Percentiles rank a stretch among this genome's conserved stretches.
Conservation (phyloP, 2,329 filamentous ascomycete species). For the Colletotrichum salicis region DNA sequence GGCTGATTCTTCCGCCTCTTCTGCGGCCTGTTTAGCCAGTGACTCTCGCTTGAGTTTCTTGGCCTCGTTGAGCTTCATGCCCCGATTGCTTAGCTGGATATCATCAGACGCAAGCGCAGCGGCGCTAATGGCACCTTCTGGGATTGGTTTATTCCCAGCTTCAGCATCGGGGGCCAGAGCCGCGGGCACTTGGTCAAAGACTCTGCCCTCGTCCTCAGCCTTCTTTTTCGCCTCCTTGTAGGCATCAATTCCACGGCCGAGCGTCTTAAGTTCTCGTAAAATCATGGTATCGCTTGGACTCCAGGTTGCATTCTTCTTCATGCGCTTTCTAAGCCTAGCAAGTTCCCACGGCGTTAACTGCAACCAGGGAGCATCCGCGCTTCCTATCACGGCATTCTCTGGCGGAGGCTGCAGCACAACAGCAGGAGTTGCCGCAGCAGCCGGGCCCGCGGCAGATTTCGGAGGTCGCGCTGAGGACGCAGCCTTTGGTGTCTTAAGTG, state of each 20-base stretch:
- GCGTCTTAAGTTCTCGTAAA: slow-evolving; percentile 76
- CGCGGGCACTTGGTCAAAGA: slow-evolving; percentile 63
- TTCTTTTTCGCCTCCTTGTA: slow-evolving; percentile 70
- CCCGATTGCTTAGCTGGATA: slow-evolving; percentile 73
- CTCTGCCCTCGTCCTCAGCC: slow-evolving; percentile 72
- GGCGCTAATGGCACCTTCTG: slow-evolving; percentile 69
- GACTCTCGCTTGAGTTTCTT: slow-evolving; percentile 79
- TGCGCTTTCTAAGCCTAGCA: slow-evolving; percentile 78
- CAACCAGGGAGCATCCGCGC: slow-evolving; percentile 71
- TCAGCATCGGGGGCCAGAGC: slow-evolving; percentile 58
- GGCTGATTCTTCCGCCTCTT: slow-evolving; percentile 69
- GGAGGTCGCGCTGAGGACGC: slow-evolving; percentile 35
- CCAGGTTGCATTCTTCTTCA: slow-evolving; percentile 94
- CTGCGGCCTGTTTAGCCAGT: slow-evolving; percentile 68
- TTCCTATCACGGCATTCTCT: slow-evolving; percentile 67
- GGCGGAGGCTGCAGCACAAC: slow-evolving; percentile 67
- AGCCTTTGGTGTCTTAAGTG: slow-evolving; percentile 55
- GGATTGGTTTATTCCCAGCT: slow-evolving; percentile 63
- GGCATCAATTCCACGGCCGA: slow-evolving; percentile 74
- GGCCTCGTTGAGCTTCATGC: slow-evolving; percentile 82
- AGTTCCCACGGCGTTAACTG: slow-evolving; percentile 73
- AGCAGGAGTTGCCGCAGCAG: slow-evolving; percentile 45
- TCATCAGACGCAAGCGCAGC: slow-evolving; percentile 69
- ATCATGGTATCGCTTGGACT: slow-evolving; percentile 88
- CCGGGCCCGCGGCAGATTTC: slow-evolving; percentile 42